Evolutionary conservation across 805 yeast genomes (phyloP).

Genomic region (Huiozyma sinensis): DNA sequence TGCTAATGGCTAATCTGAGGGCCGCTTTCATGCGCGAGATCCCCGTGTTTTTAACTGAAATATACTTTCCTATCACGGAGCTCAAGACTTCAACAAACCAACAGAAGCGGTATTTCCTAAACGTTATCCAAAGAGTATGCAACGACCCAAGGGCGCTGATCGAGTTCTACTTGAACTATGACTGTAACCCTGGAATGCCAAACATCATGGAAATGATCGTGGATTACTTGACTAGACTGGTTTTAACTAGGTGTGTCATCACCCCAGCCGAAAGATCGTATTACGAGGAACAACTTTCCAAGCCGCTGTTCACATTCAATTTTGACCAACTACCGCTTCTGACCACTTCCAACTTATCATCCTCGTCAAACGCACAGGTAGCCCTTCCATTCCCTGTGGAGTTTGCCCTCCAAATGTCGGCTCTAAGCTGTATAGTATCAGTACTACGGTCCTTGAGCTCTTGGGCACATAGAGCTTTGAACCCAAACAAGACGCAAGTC

Average conservation of each 20-base stretch:
- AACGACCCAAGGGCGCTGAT: constrained; percentile 83
- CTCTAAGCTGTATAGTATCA: constrained; percentile 72
- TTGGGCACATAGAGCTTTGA: constrained; percentile 70
- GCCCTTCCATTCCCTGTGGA: constrained; percentile 51
- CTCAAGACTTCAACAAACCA: constrained; percentile 85
- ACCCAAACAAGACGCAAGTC: constrained; percentile 10
- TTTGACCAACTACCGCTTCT: constrained; percentile 64
- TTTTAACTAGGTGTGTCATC: constrained; percentile 61
- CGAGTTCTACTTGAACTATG: constrained; percentile 90
- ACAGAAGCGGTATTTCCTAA: constrained; percentile 79
- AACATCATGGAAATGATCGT: constrained; percentile 78
- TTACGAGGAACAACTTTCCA: constrained; percentile 40
- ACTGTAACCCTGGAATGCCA: constrained; percentile 73
- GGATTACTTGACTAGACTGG: constrained; percentile 57
- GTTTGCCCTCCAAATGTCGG: constrained; percentile 71
- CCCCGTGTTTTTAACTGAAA: constrained; percentile 86
- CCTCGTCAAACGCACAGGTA: constrained; percentile 13
- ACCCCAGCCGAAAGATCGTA: constrained; percentile 55
- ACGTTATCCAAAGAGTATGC: constrained; percentile 71
- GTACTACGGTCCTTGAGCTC: constrained; percentile 69
- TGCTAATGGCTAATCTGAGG: constrained; percentile 71
- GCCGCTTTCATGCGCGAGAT: constrained; percentile 85
- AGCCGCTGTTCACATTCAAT: constrained; percentile 64
- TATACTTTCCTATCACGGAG: constrained; percentile 89
- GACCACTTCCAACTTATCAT: constrained; percentile 53